These are phyloP conservation scores for Spinellus fusiger DNA, from an alignment of 192 early-diverging fungal species.

Conservation along the genomic window DNA sequence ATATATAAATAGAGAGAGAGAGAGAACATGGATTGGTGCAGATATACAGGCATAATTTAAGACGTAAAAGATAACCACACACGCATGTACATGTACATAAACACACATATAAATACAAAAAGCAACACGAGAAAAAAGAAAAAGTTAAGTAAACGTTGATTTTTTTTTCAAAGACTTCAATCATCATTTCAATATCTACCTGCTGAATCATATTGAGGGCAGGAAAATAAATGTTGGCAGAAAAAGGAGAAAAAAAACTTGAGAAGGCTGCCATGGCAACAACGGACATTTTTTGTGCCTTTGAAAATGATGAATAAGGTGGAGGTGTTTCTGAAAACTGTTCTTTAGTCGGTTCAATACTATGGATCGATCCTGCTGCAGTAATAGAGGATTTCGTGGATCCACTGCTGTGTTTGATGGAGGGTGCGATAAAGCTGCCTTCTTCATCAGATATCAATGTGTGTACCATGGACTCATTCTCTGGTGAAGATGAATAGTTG, in stretches of 20 bases:
- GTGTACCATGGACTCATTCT: neutral
- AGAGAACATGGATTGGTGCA: neutral
- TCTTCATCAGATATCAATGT: neutral
- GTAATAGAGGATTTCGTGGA: neutral
- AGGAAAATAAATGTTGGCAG: conserved; percentile 24
- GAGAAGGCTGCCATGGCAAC: conserved; percentile 27
- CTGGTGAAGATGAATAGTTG: neutral
- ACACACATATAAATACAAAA: too few species aligned
- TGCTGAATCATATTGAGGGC: conserved; percentile 18
- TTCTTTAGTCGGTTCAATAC: neutral
- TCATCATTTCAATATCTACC: neutral
- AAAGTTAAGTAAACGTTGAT: too few species aligned
- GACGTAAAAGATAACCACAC: too few species aligned
- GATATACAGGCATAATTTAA: too few species aligned
- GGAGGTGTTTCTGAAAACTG: neutral
- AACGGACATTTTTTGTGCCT: conserved; percentile 24
- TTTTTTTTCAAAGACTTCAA: too few species aligned
- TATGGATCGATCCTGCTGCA: neutral
- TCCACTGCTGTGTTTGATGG: neutral
- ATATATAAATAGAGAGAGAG: neutral
- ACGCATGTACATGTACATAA: too few species aligned
- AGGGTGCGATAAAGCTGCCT: neutral
- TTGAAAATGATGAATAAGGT: conserved; percentile 16
- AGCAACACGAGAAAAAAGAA: neutral
- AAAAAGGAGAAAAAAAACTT: conserved; percentile 24